A percentile compares a stretch with the other conserved stretches of the same genome.
These are phyloP conservation scores for Cutaneotrichosporon mucoides DNA, from an alignment of 1,284 basidiomycete species.

Conservation along the genomic window DNA sequence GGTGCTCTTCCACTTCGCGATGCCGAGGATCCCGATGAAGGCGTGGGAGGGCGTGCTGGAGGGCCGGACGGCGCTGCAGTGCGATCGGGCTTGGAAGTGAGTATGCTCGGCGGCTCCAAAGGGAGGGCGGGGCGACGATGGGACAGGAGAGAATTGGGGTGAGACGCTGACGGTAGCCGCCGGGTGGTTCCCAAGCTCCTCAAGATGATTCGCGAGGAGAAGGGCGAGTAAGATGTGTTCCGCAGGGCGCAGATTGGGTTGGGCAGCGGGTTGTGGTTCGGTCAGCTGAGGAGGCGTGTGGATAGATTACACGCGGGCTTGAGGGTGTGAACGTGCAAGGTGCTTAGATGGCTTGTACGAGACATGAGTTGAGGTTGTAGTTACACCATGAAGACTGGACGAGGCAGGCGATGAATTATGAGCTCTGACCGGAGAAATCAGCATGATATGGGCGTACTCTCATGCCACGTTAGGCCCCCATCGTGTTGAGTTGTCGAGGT, in stretches of 20 bases:
- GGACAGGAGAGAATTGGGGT: neutral
- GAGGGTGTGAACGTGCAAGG: too few species aligned
- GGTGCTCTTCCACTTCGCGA: neutral
- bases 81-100: constrained; percentile 2
- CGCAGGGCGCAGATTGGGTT: neutral
- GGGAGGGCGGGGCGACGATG: too few species aligned
- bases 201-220: neutral
- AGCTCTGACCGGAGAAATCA: too few species aligned
- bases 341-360: too few species aligned
- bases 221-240: neutral
- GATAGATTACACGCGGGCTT: neutral
- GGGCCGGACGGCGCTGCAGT: constrained; percentile 1
- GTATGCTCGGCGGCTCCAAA: neutral
- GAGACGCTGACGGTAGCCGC: neutral
- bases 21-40: neutral
- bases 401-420: too few species aligned
- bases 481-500: too few species aligned
- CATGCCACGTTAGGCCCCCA: too few species aligned
- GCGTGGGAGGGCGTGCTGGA: neutral
- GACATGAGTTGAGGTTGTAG: too few species aligned
- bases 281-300: neutral
- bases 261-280: neutral
- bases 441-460: too few species aligned
- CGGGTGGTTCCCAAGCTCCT: neutral
- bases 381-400: too few species aligned